Base-by-base conservation (phyloP, 805 yeast genomes). In the Danielia oregonensis region DNA sequence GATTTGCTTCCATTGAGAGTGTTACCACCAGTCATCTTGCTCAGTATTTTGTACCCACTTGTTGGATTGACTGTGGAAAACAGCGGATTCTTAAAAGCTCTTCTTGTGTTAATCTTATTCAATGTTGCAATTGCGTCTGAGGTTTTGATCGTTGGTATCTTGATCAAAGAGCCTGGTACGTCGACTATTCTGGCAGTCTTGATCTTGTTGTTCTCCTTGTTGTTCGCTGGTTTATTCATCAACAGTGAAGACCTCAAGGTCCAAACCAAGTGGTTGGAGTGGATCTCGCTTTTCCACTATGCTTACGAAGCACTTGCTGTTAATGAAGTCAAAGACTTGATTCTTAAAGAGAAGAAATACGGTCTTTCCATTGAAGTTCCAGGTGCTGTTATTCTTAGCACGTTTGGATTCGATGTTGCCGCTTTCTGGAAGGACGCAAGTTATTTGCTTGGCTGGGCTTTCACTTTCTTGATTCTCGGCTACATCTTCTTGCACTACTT, bases 331-430 rank as follows among this genome's bases (percentile, higher is more conserved):
- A 84, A 82, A 51, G 85, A 86, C 23, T 70, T 93, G 54, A 79
- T 86, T 10, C 69, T 93, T 49, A 78, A 77, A 43, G 98, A 93
- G 55, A 81, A 78, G 55, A 93, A 93, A 61, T 91, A 82, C 52
- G 98, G 98, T 0, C 71, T 93, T 27, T 84, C 89, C 29, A 91
- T 93, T 49, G 96, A 88, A 59, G 94, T 93, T 11, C 98, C 98
- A 0, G 98, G 98, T 8, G 97, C 98, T 2, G 94, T 95, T 2
- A 93, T 93, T 36, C 70, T 93, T 48, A 85, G 95, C 47, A 87
- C 97, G 0, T 93, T 93, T 66, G 98, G 98, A 0, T 93, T 93
- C 58, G 76, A 86, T 45, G 91, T 86, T 10, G 77, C 79, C 16
- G 93, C 89, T 2, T 74, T 85, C 35, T 60, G 76, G 59, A 66